A percentile compares a stretch with the other conserved stretches of the same genome.
Evolutionary conservation across 1,284 basidiomycete genomes (phyloP).

Genomic region (Cutaneotrichosporon sp.): DNA sequence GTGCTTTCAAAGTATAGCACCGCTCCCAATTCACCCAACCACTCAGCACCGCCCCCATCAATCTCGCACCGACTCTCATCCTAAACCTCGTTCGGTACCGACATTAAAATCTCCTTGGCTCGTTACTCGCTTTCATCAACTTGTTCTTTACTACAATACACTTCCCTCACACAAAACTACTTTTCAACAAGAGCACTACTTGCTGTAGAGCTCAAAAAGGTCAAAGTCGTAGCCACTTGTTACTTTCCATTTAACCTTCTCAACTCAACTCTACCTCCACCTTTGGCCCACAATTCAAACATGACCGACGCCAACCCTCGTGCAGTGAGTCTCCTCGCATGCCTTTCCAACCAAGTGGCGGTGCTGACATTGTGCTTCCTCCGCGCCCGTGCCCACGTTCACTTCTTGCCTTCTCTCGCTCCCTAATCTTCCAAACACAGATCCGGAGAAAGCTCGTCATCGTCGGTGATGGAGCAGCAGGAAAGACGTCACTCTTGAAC

Average conservation of each 20-base stretch:
- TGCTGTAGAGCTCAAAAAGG: background rate
- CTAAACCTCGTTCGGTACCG: background rate
- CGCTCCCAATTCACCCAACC: background rate
- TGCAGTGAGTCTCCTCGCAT: slow-evolving; percentile 14
- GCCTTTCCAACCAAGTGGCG: background rate
- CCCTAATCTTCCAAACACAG: slow-evolving; percentile 21
- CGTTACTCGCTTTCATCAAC: background rate
- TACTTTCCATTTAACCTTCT: background rate
- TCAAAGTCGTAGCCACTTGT: background rate
- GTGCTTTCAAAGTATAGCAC: background rate
- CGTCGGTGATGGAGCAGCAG: slow-evolving; percentile 78
- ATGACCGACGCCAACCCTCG: slow-evolving; percentile 15
- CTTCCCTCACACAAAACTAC: background rate
- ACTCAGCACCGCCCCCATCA: background rate
- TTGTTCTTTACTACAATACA: background rate
- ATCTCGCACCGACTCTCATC: background rate
- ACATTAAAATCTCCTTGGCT: background rate
- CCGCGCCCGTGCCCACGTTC: too few species aligned
- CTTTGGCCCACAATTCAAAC: background rate
- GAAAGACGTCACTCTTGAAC: slow-evolving; percentile 58
- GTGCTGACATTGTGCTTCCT: background rate
- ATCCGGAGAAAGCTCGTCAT: slow-evolving; percentile 59
- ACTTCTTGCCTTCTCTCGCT: background rate
- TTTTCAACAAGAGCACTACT: background rate
- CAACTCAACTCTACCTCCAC: background rate